Base-by-base conservation (phyloP, 176 grass and related monocot genomes). In the Calamus simplicifolius region DNA sequence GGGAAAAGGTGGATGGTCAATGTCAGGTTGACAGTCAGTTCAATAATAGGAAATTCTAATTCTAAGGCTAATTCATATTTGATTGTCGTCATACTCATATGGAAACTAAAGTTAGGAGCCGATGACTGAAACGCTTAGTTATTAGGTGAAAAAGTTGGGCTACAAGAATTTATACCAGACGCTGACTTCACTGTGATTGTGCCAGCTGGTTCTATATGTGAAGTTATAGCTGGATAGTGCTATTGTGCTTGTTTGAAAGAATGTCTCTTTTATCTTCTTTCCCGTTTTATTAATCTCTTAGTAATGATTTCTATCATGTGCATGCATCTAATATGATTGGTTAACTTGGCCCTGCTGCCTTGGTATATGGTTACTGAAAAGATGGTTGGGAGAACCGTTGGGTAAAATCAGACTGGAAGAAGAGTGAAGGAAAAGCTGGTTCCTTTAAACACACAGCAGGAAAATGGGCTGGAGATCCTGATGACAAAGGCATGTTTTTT, bases 331-430 rank as follows among this genome's bases (percentile, higher is more conserved):
- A 43, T 43, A 29, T 30, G 5, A 38, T 63, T 68, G 68, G 25
- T 19, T 21, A 16, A 26, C 19, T 4, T 57, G 18, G 16, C 6
- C 35, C 2, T 10, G 35, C 4, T 49, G 29, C 4, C 16, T 25
- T 23, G 51, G 16, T 73, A 5, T 68, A 14, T 51, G 61, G 26
- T 7, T 43, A 66, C 43, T 66, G 23, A 17, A 60, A 72, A 99
- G 88, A 99, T 85, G 94, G 74, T 19, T 99, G 94, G 94, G 56
- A 89, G 67, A 52, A 49, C 6, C 77, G 79, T 17, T 99, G 85
- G 94, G 94, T 99, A 69, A 78, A 76, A 71, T 99, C 88, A 1
- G 94, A 99, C 50, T 99, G 94, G 94, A 99, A 93, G 70, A 83
- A 28, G 68, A 93, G 85, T 18, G 88, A 99, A 93, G 94, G 94